Evolutionary conservation across 116 monocot species (phyloP).

Genomic region (Trichopus zeylanicus): DNA sequence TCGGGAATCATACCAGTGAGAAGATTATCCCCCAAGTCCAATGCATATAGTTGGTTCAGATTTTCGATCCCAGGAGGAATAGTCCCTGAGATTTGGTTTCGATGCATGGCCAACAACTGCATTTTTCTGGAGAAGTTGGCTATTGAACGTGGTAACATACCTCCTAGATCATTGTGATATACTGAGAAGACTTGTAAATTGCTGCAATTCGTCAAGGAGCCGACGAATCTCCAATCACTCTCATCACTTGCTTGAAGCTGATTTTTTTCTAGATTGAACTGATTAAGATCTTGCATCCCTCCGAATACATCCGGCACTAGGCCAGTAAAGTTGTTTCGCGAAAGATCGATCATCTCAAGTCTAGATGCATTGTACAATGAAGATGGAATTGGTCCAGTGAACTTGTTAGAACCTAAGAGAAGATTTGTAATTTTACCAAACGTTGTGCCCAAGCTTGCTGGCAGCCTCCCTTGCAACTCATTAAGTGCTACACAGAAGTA

Average conservation of each 20-base stretch:
- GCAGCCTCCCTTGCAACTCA: too few relatives aligned
- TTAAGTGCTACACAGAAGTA: too few relatives aligned
- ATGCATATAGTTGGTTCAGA: slow-evolving; percentile 10
- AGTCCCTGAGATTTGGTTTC: slow-evolving; percentile 13
- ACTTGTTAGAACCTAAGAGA: not conserved
- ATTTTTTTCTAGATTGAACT: too few relatives aligned
- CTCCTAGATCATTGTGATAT: not conserved
- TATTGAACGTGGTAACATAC: slow-evolving; percentile 16
- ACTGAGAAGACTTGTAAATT: too few relatives aligned
- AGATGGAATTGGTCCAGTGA: too few relatives aligned
- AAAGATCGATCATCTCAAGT: too few relatives aligned
- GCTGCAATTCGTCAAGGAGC: slow-evolving; percentile 2
- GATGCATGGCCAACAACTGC: not conserved
- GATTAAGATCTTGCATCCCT: not conserved
- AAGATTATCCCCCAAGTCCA: too few relatives aligned
- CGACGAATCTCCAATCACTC: not conserved
- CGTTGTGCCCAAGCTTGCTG: too few relatives aligned
- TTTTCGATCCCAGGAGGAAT: slow-evolving; percentile 12
- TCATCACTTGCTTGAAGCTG: not conserved
- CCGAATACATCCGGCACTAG: not conserved
- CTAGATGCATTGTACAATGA: too few relatives aligned
- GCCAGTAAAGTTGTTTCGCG: not conserved
- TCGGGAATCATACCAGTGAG: too few relatives aligned
- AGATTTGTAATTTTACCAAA: not conserved
- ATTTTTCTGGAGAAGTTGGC: slow-evolving; percentile 21